Evolutionary conservation across 805 yeast genomes (phyloP), one percentile per base, ranked within the genome.

Genomic region (Myxozyma kluyveri): DNA sequence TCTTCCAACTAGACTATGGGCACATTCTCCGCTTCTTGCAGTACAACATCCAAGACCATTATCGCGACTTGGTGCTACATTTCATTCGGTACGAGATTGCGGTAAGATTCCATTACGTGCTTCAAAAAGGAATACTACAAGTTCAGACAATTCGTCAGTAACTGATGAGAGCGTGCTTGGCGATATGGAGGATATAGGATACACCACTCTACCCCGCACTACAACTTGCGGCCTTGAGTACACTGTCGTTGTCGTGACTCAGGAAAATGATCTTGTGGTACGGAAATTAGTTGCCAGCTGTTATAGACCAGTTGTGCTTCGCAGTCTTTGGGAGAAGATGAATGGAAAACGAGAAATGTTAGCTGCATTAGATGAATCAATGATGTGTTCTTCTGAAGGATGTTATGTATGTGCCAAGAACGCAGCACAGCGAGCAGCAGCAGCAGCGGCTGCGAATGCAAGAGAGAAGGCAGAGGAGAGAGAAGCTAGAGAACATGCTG

Each of bases 241-340:
- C 41, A 45, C 58, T 7, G 31, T 49, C 19, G 52, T 56, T 18
- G 52, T 48, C 19, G 60, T 56, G n/a, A 18, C 58, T 23, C 41
- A 51, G 10, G 60, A 56, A 36, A 35, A 44, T 40, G 60, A 56
- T 47, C 44, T 56, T 14, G 38, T 29, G 4, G 58, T 49, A 19
- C 50, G 60, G 9, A 56, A 56, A 38, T 42, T 56, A 9, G 57
- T 56, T 3, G 60, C 60, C 17, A 32, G 58, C 41, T 56, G 60
- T 43, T 56, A 56, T 33, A 18, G 56, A 27, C 60, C 60, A 18
- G 60, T 56, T 12, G 54, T 49, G n/a, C n/a, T 53, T 23, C 41
- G 60, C n/a, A 48, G 46, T 29, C 40, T 56, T 17, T 56, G 60
- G 60, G 60, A 56, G 46, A 40, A 42, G 14, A 52, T 45, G 47